These are phyloP conservation scores for Cyberlindnera saturnus DNA, from an alignment of 805 yeast genomes.

Conservation along the genomic window DNA sequence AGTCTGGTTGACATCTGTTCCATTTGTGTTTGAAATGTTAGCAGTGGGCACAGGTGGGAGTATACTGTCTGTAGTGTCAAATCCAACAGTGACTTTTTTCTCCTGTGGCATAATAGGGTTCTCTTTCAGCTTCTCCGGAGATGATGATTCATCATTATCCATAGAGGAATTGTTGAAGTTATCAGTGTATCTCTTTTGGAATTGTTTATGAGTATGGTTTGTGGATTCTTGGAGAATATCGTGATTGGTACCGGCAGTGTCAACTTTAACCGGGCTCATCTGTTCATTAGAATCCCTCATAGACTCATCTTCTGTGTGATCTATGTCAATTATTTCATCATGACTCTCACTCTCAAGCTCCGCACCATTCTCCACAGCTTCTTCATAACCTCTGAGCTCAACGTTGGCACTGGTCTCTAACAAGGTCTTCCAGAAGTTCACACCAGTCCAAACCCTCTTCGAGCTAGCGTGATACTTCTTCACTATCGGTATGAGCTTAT, in stretches of 20 bases:
- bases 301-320: slow-evolving; percentile 3
- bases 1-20: slow-evolving; percentile 22
- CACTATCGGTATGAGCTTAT: slow-evolving; percentile 62
- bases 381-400: slow-evolving; percentile 49
- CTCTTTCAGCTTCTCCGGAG: slow-evolving; percentile 1
- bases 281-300: slow-evolving; percentile 20
- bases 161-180: slow-evolving; percentile 2
- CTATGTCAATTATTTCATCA: neutral
- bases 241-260: slow-evolving; percentile 8
- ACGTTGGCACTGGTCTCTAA: slow-evolving; percentile 72
- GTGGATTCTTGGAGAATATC: slow-evolving; percentile 20
- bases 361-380: slow-evolving; percentile 18
- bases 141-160: neutral
- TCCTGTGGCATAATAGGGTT: slow-evolving; percentile 25
- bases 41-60: slow-evolving; percentile 22
- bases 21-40: slow-evolving; percentile 20
- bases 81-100: slow-evolving; percentile 9
- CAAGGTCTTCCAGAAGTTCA: slow-evolving; percentile 71
- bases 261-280: slow-evolving; percentile 23
- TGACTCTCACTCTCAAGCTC: neutral
- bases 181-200: slow-evolving; percentile 13
- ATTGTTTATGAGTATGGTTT: slow-evolving; percentile 14
- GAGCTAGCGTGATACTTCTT: slow-evolving; percentile 54
- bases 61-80: slow-evolving; percentile 24
- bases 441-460: slow-evolving; percentile 56